Evolutionary conservation across 2,329 filamentous ascomycete genomes (phyloP).

Genomic region (Colletotrichum limetticola): DNA sequence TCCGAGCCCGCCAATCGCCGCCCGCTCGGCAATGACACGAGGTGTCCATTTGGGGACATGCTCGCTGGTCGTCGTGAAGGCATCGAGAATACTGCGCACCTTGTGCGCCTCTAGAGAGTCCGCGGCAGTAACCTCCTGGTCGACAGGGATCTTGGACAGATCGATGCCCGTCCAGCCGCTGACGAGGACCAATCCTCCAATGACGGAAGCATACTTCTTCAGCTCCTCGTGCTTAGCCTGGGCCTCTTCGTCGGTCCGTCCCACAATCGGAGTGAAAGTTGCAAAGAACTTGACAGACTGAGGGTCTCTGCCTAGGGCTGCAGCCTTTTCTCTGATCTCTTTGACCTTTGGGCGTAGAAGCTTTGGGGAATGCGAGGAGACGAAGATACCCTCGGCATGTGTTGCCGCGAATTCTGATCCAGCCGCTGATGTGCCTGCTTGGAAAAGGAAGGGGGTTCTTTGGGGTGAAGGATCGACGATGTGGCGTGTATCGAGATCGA

Average conservation of each 20-base stretch:
- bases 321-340: conserved; percentile 62
- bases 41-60: conserved; percentile 55
- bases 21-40: conserved; percentile 52
- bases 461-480: conserved; percentile 67
- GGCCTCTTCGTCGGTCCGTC: conserved; percentile 63
- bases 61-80: conserved; percentile 60
- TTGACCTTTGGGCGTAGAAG: conserved; percentile 61
- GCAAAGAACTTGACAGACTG: conserved; percentile 66
- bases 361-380: conserved; percentile 62
- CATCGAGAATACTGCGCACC: conserved; percentile 59
- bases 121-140: conserved; percentile 65
- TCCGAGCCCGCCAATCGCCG: conserved; percentile 53
- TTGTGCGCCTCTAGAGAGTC: conserved; percentile 65
- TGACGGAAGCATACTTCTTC: conserved; percentile 61
- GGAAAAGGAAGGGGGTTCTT: conserved; percentile 66
- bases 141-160: conserved; percentile 65
- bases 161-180: conserved; percentile 71
- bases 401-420: conserved; percentile 66
- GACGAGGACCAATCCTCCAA: conserved; percentile 66
- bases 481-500: conserved; percentile 47
- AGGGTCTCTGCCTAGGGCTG: conserved; percentile 63
- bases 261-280: conserved; percentile 61
- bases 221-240: conserved; percentile 60
- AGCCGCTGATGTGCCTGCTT: conserved; percentile 68
- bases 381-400: conserved; percentile 71